Evolutionary conservation across 2,329 filamentous ascomycete genomes (phyloP), one percentile per base, ranked within the genome.

Genomic region (Exutisphaerella laricina): DNA sequence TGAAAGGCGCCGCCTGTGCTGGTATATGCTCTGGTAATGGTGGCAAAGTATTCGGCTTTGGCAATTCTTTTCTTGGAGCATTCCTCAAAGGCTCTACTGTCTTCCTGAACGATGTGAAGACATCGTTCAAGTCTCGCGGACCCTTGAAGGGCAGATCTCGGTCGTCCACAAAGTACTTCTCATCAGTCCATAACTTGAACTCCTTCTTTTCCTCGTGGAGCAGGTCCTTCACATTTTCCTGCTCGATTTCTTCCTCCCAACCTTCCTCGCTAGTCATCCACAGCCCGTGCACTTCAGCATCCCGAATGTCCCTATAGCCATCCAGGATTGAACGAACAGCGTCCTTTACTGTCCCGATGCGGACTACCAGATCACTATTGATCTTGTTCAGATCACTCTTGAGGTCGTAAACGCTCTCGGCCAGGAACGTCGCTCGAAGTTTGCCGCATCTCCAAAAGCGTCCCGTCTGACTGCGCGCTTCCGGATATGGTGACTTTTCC

Each of bases 81-180:
- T 78, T 70, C 30, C 82, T 75, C 2, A 89, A 68, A 0, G 84
- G 84, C 51, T 88, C 85, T 40, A 86, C 75, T 2, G 73, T 75
- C 62, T 88, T 88, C 5, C 84, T 76, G 54, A 84, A 90, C 0
- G 75, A 75, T 0, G 85, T 88, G 59, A 88, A 90, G 2, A 89
- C 72, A 55, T 88, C 82, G 2, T 84, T 83, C 1, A 88, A 70
- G 2, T 85, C 75, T 22, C 71, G 58, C 0, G 79, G 70, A 3
- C 71, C 65, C 2, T 72, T 58, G 34, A 85, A 71, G 0, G 78
- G 74, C 0, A 84, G 61, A 56, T 90, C 84, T 16, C 79, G 79
- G 53, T 89, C 84, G 56, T 89, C 82, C 38, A 89, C 72, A 46
- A 81, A 81, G 54, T 85, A 89, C 60, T 89, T 90, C 62, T 88